A percentile compares a stretch with the other conserved stretches of the same genome.
Conservation (phyloP, 371 early-diverging fungal species). For the Mortierella sp. region DNA sequence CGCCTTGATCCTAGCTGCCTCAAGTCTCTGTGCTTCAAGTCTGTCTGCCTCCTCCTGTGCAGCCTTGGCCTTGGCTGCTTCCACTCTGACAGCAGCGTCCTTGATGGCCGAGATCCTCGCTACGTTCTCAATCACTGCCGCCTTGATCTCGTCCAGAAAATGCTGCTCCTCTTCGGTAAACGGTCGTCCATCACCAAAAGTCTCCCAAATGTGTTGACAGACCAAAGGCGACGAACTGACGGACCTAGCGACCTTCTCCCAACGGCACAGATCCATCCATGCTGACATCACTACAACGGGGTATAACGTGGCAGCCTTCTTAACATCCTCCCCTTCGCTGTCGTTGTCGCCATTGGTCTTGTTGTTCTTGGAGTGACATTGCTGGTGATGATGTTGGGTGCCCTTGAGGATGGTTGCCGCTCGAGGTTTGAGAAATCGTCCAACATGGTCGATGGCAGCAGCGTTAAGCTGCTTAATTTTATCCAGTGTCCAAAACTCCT, state of each 20-base stretch:
- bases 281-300: neutral
- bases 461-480: neutral
- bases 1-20: neutral
- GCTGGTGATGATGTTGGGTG: neutral
- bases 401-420: neutral
- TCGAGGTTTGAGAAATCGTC: neutral
- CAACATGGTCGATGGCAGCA: neutral
- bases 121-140: neutral
- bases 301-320: neutral
- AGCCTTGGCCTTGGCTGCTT: neutral
- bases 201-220: slow-evolving; percentile 25
- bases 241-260: slow-evolving; percentile 17
- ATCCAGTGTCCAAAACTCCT: slow-evolving; percentile 11
- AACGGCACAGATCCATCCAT: slow-evolving; percentile 4
- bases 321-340: neutral
- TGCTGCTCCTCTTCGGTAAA: neutral
- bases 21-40: neutral
- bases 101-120: neutral
- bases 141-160: neutral
- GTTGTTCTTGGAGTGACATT: neutral
- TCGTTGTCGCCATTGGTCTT: neutral
- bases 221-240: neutral
- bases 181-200: slow-evolving; percentile 36
- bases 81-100: neutral
- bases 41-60: neutral